Evolutionary conservation across 2,329 filamentous ascomycete genomes (phyloP), one percentile per base, ranked within the genome.

Genomic region (Aspergillus fumigatiaffinis): DNA sequence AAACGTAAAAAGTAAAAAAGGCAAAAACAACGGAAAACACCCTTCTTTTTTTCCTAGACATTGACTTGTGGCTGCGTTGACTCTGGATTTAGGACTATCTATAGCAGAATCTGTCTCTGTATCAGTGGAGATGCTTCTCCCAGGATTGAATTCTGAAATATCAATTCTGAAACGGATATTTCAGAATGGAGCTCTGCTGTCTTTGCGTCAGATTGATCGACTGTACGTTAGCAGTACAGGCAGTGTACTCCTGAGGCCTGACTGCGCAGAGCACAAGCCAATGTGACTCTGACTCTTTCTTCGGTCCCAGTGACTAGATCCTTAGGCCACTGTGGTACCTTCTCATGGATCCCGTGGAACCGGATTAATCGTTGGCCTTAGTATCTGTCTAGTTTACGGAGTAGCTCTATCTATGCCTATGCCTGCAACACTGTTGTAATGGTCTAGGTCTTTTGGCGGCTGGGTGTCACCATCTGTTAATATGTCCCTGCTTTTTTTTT

Each of bases 281-380:
- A 26, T 47, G 50, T 32, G 35, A 44, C 12, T 29, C 23, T 42
- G 29, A 25, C 28, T 29, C 35, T 38, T 53, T 46, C 28, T 25
- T 29, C 32, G 50, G 42, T 42, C 51, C 53, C 57, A 44, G 55
- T 55, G 48, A 53, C 56, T 58, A 44, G 23, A 50, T 57, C 35
- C 38, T 59, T 56, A 52, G 56, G 59, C 57, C 54, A 58, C 52
- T 59, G 64, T 67, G 62, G 62, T 60, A 67, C 66, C 51, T 57
- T 38, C 56, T 60, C 60, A 57, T 63, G 62, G 62, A 61, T 47
- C 56, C 61, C 56, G 63, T 66, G 65, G 62, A 63, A 66, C 66
- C 60, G 49, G 50, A 54, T 55, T 51, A 54, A 54, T 61, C 53
- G 54, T 56, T 41, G 53, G 57, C 55, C 32, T 35, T 17, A 35